Conservation (phyloP, 140 eudicot genomes). For the Flaveria floridana region DNA sequence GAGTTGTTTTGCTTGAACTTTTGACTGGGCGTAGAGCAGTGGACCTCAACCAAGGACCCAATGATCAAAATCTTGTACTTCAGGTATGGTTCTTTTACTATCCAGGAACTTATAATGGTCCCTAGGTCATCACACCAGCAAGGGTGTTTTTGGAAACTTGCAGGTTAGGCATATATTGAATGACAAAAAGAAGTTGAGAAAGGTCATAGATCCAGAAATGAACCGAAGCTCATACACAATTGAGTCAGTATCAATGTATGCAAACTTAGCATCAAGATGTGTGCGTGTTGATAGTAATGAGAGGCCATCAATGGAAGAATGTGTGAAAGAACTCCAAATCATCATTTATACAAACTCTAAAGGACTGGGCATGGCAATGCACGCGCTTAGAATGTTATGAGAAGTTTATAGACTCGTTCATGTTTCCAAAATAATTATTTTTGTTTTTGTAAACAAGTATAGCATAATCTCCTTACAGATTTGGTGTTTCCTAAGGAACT, state of each 20-base stretch:
- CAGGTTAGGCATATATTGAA: slow-evolving; percentile 86
- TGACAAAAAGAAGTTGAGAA: slow-evolving; percentile 74
- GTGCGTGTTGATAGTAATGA: slow-evolving; percentile 71
- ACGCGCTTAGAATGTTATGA: slow-evolving; percentile 76
- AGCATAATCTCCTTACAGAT: slow-evolving; percentile 17
- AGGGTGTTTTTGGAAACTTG: slow-evolving; percentile 27
- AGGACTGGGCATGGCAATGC: slow-evolving; percentile 82
- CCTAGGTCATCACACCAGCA: slow-evolving; percentile 20
- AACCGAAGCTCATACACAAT: slow-evolving; percentile 80
- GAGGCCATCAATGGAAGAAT: slow-evolving; percentile 90
- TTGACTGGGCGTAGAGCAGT: slow-evolving; percentile 91
- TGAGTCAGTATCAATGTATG: slow-evolving; percentile 83
- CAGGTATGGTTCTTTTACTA: slow-evolving; percentile 54
- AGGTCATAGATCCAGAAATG: slow-evolving; percentile 89
- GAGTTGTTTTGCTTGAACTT: slow-evolving; percentile 94
- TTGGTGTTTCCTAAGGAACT: slow-evolving; percentile 32
- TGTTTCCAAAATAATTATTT: slow-evolving; percentile 25
- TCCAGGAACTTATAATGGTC: slow-evolving; percentile 13
- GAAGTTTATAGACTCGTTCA: slow-evolving; percentile 11
- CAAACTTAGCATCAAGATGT: slow-evolving; percentile 93
- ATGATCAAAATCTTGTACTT: slow-evolving; percentile 81
- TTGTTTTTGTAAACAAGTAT: slow-evolving; percentile 27
- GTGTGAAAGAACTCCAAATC: slow-evolving; percentile 83
- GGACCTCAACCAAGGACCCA: slow-evolving; percentile 91
- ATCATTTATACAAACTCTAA: slow-evolving; percentile 69